Conservation (phyloP, 768 basidiomycete genomes). For the Sarcomyxa edulis region DNA sequence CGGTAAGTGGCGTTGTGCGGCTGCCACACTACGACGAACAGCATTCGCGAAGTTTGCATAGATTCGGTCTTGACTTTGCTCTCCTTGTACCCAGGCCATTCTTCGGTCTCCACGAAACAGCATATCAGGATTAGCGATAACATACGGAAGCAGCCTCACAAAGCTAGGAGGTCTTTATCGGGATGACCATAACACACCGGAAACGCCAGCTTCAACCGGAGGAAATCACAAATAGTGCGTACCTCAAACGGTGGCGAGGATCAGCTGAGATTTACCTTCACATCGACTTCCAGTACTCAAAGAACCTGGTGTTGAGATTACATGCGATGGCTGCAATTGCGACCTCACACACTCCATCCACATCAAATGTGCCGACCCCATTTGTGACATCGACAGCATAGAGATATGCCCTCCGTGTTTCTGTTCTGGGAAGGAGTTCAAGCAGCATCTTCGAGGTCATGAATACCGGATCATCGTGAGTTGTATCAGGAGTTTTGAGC, state of each 20-base stretch:
- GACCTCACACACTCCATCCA: constrained; percentile 96
- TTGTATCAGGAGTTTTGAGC: constrained; percentile 3
- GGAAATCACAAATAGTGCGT: constrained; percentile 54
- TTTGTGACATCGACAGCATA: constrained; percentile 70
- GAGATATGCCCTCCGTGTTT: constrained; percentile 94
- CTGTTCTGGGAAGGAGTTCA: constrained; percentile 86
- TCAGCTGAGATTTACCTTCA: constrained; percentile 5
- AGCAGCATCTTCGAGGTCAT: constrained; percentile 79
- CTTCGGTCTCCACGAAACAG: too few relatives aligned
- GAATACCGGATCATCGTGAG: constrained; percentile 88
- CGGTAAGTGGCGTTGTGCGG: too few relatives aligned
- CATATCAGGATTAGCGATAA: too few relatives aligned
- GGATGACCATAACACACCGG: constrained; percentile 64
- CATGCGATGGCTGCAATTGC: constrained; percentile 78
- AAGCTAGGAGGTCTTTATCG: too few relatives aligned
- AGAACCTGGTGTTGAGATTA: constrained; percentile 78
- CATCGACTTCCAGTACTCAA: constrained; percentile 49
- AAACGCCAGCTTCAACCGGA: constrained; percentile 61
- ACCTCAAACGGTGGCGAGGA: background rate
- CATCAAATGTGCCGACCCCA: constrained; percentile 89
- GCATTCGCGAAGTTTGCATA: too few relatives aligned
- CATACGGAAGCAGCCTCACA: too few relatives aligned
- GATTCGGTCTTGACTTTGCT: too few relatives aligned
- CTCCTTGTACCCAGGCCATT: too few relatives aligned
- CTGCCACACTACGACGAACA: too few relatives aligned